Conservation (phyloP, 257 asterid species). For the Solanum boliviense region DNA sequence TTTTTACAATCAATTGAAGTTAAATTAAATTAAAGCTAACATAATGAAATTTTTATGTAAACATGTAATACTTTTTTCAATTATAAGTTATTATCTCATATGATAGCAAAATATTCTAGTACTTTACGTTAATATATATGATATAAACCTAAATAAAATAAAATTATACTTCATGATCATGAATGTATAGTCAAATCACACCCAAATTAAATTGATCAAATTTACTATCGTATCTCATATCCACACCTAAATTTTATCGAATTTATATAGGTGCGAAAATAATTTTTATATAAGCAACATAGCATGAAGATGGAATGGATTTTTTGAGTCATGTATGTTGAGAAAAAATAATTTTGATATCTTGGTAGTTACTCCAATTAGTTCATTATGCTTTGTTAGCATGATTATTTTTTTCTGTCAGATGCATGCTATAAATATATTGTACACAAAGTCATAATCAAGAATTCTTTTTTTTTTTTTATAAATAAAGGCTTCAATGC, state of each 20-base stretch:
- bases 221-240: no score
- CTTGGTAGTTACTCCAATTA: not conserved
- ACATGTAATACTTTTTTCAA: not conserved
- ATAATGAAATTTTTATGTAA: not conserved
- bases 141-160: not conserved
- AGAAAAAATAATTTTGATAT: not conserved
- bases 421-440: not conserved
- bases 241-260: not conserved
- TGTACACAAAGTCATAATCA: not conserved
- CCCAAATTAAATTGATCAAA: not conserved
- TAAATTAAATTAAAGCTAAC: no score
- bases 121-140: not conserved
- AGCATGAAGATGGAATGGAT: not conserved
- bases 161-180: not conserved
- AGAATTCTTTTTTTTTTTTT: not conserved
- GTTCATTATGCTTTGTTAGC: not conserved
- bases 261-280: not conserved
- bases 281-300: not conserved
- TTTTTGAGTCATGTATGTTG: not conserved
- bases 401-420: not conserved
- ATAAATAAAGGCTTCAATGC: not conserved
- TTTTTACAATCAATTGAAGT: no score
- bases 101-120: no score
- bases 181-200: not conserved
- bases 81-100: not conserved